phyloP scores from a whole-genome alignment of 2,329 filamentous ascomycete species.

The Clonostachys sp. region DNA sequence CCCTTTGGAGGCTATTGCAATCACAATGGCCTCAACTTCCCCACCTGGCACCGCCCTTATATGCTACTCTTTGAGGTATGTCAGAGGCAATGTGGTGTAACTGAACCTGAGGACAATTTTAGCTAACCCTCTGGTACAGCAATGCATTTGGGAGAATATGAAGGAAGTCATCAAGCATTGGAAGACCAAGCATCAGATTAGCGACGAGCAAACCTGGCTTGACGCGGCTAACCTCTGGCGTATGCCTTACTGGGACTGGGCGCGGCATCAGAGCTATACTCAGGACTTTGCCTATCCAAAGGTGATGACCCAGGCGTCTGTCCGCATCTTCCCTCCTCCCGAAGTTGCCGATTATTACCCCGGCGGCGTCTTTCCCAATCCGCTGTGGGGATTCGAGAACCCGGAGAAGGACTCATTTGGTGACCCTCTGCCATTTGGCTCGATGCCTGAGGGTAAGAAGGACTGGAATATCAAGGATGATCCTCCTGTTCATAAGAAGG shows the following conservation, averaged over 20 bases:
- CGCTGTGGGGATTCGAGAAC: neutral
- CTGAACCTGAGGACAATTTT: no score
- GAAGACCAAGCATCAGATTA: neutral
- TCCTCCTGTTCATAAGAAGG: neutral
- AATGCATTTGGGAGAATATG: conserved; percentile 15
- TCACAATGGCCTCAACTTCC: conserved; percentile 57
- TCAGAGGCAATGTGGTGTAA: no score
- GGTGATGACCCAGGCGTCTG: neutral
- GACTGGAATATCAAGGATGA: conserved; percentile 6
- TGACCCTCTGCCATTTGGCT: conserved; percentile 4
- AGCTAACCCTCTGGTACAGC: conserved; percentile 11
- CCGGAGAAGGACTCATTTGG: neutral
- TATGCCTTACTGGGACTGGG: conserved; percentile 29
- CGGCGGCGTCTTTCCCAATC: neutral
- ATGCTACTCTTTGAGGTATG: conserved; percentile 48
- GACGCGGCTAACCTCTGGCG: conserved; percentile 18
- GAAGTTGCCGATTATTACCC: neutral
- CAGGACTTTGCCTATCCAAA: conserved; percentile 2
- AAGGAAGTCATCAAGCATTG: neutral
- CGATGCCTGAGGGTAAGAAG: conserved; percentile 5
- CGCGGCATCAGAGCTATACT: conserved; percentile 7
- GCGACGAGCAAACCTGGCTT: conserved; percentile 8
- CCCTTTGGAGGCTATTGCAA: conserved; percentile 49
- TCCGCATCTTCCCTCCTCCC: neutral
- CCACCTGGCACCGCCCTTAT: conserved; percentile 64